Percentiles rank a stretch among this genome's conserved stretches.
Conservation (phyloP, 768 basidiomycete genomes). For the Daedaleopsis nitida region DNA sequence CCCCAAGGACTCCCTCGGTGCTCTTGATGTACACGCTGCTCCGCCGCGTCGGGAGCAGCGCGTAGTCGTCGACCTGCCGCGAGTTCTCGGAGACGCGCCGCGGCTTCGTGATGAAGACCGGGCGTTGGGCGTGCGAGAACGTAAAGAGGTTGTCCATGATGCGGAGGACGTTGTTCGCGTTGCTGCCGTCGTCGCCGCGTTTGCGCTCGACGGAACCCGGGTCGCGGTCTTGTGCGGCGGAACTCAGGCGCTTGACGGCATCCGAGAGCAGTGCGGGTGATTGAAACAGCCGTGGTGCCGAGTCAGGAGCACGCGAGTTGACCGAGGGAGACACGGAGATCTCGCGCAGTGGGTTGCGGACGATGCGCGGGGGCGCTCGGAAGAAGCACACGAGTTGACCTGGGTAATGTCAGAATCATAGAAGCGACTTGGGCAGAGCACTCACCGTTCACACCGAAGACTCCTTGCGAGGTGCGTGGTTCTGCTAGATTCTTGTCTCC, state of each 20-base stretch:
- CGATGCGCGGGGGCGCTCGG: conserved; percentile 70
- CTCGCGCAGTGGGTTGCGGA: conserved; percentile 57
- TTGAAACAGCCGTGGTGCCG: conserved; percentile 45
- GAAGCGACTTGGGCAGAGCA: not conserved
- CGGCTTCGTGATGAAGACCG: conserved; percentile 15
- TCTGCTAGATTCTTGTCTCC: conserved; percentile 81
- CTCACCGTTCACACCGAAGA: conserved; percentile 87
- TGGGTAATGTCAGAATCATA: conserved; percentile 30
- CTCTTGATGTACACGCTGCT: conserved; percentile 63
- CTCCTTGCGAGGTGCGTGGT: conserved; percentile 83
- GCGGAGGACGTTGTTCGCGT: conserved; percentile 66
- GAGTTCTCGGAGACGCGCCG: conserved; percentile 42
- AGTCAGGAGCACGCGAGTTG: conserved; percentile 25
- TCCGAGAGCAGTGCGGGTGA: conserved; percentile 74
- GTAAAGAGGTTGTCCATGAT: conserved; percentile 79
- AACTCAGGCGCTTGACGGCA: conserved; percentile 64
- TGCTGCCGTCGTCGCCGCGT: conserved; percentile 51
- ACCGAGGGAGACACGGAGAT: conserved; percentile 46
- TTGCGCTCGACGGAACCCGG: conserved; percentile 41
- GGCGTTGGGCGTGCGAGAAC: conserved; percentile 9
- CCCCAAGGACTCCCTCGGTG: conserved; percentile 49
- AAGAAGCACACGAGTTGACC: conserved; percentile 90
- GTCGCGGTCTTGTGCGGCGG: conserved; percentile 60
- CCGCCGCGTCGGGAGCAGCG: conserved; percentile 46
- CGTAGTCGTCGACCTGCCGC: conserved; percentile 43